Conservation (phyloP, 2,329 filamentous ascomycete genomes). For the Diatrype stigma region DNA sequence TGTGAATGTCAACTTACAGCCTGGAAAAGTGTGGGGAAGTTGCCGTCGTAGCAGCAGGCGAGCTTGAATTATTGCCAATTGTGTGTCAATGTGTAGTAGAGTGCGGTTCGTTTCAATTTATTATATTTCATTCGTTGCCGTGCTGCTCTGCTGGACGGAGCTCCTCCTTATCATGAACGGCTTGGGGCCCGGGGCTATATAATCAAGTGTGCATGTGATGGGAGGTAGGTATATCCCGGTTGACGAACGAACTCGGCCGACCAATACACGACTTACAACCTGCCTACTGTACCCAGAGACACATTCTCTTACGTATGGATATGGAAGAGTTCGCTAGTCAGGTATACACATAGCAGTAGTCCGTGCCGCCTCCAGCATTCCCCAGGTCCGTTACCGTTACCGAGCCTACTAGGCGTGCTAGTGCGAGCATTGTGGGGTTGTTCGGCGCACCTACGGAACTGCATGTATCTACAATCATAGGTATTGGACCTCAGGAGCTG, state of each 20-base stretch:
- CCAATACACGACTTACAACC: no score
- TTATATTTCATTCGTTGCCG: no score
- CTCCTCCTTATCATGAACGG: neutral
- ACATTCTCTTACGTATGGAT: neutral
- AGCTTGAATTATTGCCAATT: no score
- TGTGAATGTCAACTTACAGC: neutral
- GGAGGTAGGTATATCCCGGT: no score
- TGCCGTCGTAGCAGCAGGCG: no score
- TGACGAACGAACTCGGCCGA: no score
- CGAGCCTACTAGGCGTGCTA: no score
- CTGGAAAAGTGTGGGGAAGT: neutral
- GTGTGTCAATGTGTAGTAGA: neutral
- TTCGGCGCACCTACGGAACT: conserved; percentile 16
- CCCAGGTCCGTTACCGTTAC: neutral
- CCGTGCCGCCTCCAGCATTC: neutral
- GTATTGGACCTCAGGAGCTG: neutral
- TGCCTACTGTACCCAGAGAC: neutral
- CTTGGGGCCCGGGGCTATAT: neutral
- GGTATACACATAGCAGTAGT: neutral
- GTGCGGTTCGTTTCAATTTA: no score
- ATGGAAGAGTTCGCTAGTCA: neutral
- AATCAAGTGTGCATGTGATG: no score
- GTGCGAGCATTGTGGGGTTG: conserved; percentile 6
- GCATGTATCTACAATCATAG: neutral
- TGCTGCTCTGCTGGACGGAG: no score